Evolutionary conservation across 306 rosid species (phyloP).

Genomic region (Luffa aegyptiaca): DNA sequence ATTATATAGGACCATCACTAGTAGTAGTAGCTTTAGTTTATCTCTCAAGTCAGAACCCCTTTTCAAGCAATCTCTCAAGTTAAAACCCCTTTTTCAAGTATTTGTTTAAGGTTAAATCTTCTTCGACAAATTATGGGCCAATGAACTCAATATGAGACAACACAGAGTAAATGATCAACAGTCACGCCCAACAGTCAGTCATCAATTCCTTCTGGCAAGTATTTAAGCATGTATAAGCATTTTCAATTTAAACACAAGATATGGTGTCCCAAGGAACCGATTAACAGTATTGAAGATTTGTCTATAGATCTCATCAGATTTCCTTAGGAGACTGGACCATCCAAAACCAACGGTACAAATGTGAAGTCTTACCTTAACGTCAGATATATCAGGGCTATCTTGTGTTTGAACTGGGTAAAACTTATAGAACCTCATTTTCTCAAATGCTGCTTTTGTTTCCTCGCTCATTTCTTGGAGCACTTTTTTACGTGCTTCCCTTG

Average conservation of each 20-base stretch:
- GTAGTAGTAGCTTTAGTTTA: neutral
- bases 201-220: neutral
- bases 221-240: neutral
- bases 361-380: constrained; percentile 45
- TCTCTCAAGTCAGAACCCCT: neutral
- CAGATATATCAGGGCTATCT: constrained; percentile 59
- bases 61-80: neutral
- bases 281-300: neutral
- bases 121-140: neutral
- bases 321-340: neutral
- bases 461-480: constrained; percentile 63
- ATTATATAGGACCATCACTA: neutral
- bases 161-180: neutral
- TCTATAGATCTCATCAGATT: neutral
- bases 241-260: neutral
- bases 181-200: neutral
- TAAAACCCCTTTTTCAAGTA: neutral
- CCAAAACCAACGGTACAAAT: neutral
- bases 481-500: constrained; percentile 65
- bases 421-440: constrained; percentile 64
- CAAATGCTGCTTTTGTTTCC: constrained; percentile 55
- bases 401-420: constrained; percentile 67
- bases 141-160: neutral
- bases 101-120: neutral
- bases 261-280: neutral